Conservation (phyloP, 257 asterid species). For the Cordia subcordata region DNA sequence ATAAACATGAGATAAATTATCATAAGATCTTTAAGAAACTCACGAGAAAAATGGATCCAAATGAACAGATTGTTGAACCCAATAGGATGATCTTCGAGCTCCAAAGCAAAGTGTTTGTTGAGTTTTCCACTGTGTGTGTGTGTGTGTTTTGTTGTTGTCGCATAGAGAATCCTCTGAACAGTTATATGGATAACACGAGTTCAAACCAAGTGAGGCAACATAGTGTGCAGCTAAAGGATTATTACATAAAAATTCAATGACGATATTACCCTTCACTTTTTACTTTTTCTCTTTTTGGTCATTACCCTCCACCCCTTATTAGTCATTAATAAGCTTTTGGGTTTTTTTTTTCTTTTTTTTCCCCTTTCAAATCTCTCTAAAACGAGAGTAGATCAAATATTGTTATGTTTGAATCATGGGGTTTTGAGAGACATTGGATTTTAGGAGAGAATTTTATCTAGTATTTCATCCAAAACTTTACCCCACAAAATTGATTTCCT, state of each 20-base stretch:
- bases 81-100: not conserved
- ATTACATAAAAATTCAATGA: constrained; percentile 5
- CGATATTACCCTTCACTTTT: constrained; percentile 7
- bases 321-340: not conserved
- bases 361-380: no score
- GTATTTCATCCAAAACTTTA: no score
- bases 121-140: not conserved
- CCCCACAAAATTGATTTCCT: no score
- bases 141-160: not conserved
- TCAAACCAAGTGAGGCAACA: not conserved
- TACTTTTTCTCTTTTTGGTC: no score
- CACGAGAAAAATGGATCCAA: not conserved
- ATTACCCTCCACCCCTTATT: constrained; percentile 7
- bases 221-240: not conserved
- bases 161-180: not conserved
- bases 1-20: no score
- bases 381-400: no score
- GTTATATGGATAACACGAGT: not conserved
- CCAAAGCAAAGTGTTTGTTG: not conserved
- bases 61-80: not conserved
- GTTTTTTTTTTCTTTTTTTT: not conserved
- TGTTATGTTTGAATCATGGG: no score
- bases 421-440: no score
- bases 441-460: no score
- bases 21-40: not conserved